phyloP scores from a whole-genome alignment of 1,284 basidiomycete species.

The Moniliophthora roreri region DNA sequence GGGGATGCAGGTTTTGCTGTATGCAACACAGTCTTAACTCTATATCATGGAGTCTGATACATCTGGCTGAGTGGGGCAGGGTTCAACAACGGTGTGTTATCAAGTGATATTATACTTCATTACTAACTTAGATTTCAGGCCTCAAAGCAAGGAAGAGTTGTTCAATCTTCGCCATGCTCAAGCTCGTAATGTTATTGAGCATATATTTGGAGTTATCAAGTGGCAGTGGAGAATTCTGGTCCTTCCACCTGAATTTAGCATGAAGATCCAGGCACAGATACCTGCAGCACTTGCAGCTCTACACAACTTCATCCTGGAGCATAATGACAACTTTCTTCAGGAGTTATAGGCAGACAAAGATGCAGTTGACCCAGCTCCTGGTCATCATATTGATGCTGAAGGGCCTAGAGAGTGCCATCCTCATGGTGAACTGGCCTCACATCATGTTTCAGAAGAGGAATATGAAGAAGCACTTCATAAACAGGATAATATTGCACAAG shows the following conservation, averaged over 20 bases:
- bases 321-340: neutral
- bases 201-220: neutral
- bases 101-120: neutral
- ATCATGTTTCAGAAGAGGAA: constrained; percentile 4
- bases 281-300: neutral
- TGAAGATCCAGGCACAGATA: neutral
- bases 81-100: constrained; percentile 9
- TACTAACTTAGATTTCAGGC: neutral
- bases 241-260: neutral
- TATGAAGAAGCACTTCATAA: constrained; percentile 3
- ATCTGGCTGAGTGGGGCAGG: constrained; percentile 32
- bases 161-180: constrained; percentile 11
- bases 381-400: neutral
- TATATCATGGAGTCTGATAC: constrained; percentile 31
- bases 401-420: neutral
- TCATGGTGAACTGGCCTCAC: no score
- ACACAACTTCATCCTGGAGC: neutral
- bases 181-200: neutral
- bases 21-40: constrained; percentile 32
- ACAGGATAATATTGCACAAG: constrained; percentile 12
- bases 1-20: constrained; percentile 38
- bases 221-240: neutral
- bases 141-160: constrained; percentile 1
- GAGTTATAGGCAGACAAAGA: no score
- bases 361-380: neutral